These are phyloP conservation scores for Verticillium longisporum DNA, from an alignment of 2,329 filamentous ascomycete genomes.

Conservation along the genomic window DNA sequence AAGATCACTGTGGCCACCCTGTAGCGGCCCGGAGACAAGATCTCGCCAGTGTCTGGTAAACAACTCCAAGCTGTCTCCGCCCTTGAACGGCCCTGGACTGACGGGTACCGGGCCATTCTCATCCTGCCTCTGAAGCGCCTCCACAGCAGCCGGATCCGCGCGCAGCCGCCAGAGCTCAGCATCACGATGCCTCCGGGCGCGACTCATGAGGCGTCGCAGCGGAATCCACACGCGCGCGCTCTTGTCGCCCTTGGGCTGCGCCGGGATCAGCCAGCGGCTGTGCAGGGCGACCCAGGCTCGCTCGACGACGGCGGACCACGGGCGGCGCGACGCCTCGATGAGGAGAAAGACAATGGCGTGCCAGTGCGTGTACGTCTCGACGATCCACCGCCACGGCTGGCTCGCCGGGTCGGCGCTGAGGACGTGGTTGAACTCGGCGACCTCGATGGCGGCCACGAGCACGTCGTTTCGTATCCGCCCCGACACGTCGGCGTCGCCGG, in stretches of 20 bases:
- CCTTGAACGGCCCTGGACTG: slow-evolving; percentile 20
- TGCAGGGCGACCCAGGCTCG: slow-evolving; percentile 40
- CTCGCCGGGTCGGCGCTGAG: slow-evolving; percentile 42
- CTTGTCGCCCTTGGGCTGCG: slow-evolving; percentile 18
- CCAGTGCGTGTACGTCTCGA: slow-evolving; percentile 54
- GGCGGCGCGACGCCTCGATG: slow-evolving; percentile 39
- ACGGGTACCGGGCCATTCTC: slow-evolving; percentile 16
- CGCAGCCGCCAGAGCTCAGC: slow-evolving; percentile 26
- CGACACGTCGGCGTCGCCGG: slow-evolving; percentile 26
- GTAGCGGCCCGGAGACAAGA: slow-evolving; percentile 14
- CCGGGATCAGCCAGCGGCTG: slow-evolving; percentile 33
- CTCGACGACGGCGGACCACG: slow-evolving; percentile 38
- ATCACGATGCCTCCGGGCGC: slow-evolving; percentile 28
- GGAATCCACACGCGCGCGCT: slow-evolving; percentile 32
- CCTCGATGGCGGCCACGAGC: slow-evolving; percentile 43
- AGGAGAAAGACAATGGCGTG: slow-evolving; percentile 50
- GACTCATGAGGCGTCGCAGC: slow-evolving; percentile 28
- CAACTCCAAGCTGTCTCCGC: slow-evolving; percentile 11
- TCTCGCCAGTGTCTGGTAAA: slow-evolving; percentile 24
- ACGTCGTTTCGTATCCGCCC: slow-evolving; percentile 34
- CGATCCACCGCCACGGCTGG: slow-evolving; percentile 51
- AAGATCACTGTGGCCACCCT: not conserved
- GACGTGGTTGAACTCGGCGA: slow-evolving; percentile 48
- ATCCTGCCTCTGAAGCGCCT: slow-evolving; percentile 21
- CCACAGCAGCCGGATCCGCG: slow-evolving; percentile 15